Evolutionary conservation across 2,329 filamentous ascomycete genomes (phyloP), one percentile per base, ranked within the genome.

Genomic region (Bipolaris zeicola): DNA sequence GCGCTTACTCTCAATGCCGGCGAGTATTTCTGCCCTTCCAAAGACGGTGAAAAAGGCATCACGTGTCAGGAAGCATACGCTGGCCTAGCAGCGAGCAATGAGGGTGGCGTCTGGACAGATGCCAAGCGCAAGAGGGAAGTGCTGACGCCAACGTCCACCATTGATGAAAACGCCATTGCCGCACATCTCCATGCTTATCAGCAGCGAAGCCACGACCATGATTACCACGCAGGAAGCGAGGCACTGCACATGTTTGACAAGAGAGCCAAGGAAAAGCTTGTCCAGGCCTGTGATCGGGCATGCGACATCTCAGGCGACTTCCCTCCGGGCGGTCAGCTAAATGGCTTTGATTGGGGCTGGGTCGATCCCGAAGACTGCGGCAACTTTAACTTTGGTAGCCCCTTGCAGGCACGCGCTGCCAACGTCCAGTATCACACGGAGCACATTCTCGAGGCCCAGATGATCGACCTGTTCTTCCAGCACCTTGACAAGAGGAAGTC

Each of bases 401-500:
- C 45, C 45, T 33, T 48, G 16, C 16, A 5, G 14, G 33, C 18
- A 38, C 45, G 45, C 33, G 45, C 33, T 33, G 5, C 33, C 18
- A 6, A 11, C 33, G 11, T 48, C 10, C 2, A 48, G 18, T 48
- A 48, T 48, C 45, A 48, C 18, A 48, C 45, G 10, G 45, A 48
- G 33, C 33, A 48, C 18, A 10, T 48, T 18, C 45, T 48, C 18
- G 33, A 48, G 45, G 18, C 45, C 45, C 18, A 48, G 33, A 48
- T 48, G 33, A 48, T 48, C 11, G 33, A 48, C 31, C 18, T 48
- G 33, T 48, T 48, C 22, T 48, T 48, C 20, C 14, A 38, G 5
- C 13, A 48, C 31, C 45, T 48, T 8, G 24, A 48, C 20, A 4
- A 6, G 2, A 48, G 14, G 33, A 37, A 24, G 16, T 5, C 10